A percentile compares a stretch with the other conserved stretches of the same genome.
phyloP scores from a whole-genome alignment of 225 moss, liverwort and hornwort species.

The Polytrichum commune region DNA sequence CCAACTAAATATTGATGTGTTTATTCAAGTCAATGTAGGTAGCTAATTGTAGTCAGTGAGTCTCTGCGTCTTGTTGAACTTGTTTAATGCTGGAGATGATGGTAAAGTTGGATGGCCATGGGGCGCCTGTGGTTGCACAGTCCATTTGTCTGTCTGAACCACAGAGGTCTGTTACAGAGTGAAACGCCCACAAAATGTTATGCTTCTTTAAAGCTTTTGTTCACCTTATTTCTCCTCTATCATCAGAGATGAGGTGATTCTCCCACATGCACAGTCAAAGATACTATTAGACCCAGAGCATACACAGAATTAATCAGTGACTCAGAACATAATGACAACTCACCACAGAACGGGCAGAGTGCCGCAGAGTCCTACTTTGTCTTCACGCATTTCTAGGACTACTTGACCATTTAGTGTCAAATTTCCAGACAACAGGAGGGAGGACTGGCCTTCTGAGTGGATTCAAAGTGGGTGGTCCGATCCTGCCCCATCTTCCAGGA shows the following conservation, averaged over 20 bases:
- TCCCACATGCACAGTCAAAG: neutral
- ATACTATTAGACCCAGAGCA: neutral
- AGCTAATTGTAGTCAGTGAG: too few relatives aligned
- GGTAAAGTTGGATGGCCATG: neutral
- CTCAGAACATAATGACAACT: neutral
- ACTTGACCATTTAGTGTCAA: too few relatives aligned
- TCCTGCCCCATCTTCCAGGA: slow-evolving; percentile 19
- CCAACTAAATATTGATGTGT: too few relatives aligned
- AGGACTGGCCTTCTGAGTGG: slow-evolving; percentile 31
- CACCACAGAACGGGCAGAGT: neutral
- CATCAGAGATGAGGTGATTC: neutral
- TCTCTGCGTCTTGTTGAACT: too few relatives aligned
- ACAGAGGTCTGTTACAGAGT: neutral
- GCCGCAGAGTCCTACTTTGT: neutral
- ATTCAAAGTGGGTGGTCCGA: slow-evolving; percentile 19
- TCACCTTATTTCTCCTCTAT: neutral
- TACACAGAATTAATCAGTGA: neutral
- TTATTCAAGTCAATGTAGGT: too few relatives aligned
- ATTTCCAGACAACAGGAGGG: slow-evolving; percentile 25
- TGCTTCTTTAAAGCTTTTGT: neutral
- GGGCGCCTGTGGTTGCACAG: neutral
- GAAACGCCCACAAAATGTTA: neutral
- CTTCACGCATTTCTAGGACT: too few relatives aligned
- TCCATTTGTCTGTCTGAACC: neutral
- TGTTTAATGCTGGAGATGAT: too few relatives aligned